Base-by-base conservation (phyloP, 225 moss, liverwort and hornwort species). In the Polytrichum formosum region DNA sequence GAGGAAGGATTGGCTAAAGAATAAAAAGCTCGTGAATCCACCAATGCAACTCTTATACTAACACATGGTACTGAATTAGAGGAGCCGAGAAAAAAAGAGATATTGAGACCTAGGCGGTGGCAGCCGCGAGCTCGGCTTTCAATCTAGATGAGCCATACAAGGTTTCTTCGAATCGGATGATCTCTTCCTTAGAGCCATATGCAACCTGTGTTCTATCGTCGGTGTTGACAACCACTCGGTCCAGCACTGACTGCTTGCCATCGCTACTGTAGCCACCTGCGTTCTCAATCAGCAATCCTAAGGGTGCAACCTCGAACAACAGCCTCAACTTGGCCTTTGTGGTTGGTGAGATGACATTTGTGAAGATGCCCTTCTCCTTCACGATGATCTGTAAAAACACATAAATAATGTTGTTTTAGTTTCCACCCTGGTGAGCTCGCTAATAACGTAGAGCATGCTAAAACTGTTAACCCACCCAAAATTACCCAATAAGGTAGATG, bases 231-330 rank as follows among this genome's bases (percentile, higher is more conserved):
- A 98, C 91, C 23, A 54, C 1, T 69, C 81, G 90, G 81, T 98
- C 97, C 70, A 98, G 23, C 68, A 91, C 91, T 5, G 97, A 94
- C 59, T 88, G 78, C 65, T 87, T 79, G 55, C 97, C 94, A 61
- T 98, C 94, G n/a, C 91, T 98, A 78, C 97, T 98, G 80, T 92
- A 91, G 56, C 97, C 97, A 61, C 94, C 97, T 9, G 94, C 94
- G 61, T 94, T 98, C 73, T 98, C 97, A 31, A 92, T 72, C 82
- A 98, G 69, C 64, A 98, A 76, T 1, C 91, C 97, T n/a, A 98
- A 74, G n/a, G 94, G 97, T 22, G 94, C 94, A 1, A 92, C 92
- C 79, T 98, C 92, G 2, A 98, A 98, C 64, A 98, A 69, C 73
- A 92, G 69, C 78, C 97, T 78, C 75, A 98, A 72, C 84, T 98